phyloP scores from a whole-genome alignment of 805 yeast species.

The Clavispora carvajalis region DNA sequence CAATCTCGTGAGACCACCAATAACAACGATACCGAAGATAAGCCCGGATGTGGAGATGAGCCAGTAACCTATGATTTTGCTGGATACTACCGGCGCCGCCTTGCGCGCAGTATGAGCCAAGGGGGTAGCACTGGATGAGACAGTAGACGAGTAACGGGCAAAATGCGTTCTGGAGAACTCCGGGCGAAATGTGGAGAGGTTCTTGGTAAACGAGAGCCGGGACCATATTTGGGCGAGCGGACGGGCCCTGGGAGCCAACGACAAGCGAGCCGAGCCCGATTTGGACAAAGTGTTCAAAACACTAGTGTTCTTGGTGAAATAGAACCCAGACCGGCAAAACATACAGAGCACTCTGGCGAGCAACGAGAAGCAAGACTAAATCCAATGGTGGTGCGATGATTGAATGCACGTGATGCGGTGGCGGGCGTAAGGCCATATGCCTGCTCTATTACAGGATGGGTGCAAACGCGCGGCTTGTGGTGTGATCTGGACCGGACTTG shows the following conservation, averaged over 20 bases:
- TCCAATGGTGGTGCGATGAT: background rate
- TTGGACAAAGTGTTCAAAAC: conserved; percentile 32
- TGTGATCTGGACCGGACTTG: no score
- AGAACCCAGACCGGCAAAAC: conserved; percentile 51
- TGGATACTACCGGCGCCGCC: conserved; percentile 15
- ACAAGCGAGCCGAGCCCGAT: conserved; percentile 16
- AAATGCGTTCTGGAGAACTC: background rate
- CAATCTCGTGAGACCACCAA: conserved; percentile 92
- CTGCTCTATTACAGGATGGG: background rate
- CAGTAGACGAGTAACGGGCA: background rate
- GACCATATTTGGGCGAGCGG: conserved; percentile 7
- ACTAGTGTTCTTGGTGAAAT: conserved; percentile 51
- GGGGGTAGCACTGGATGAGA: background rate
- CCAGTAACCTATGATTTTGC: conserved; percentile 70
- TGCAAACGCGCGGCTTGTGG: background rate
- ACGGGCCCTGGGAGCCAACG: conserved; percentile 6
- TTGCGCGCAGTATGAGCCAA: background rate
- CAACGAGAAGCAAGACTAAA: no score
- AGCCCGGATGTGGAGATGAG: conserved; percentile 79
- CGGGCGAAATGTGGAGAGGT: background rate
- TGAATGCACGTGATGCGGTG: background rate
- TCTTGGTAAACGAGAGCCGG: background rate
- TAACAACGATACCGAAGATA: conserved; percentile 91
- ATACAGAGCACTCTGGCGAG: no score
- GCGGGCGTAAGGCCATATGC: background rate